A percentile compares a stretch with the other conserved stretches of the same genome.
phyloP scores from a whole-genome alignment of 1,284 basidiomycete species.

The Vanrija humicola region DNA sequence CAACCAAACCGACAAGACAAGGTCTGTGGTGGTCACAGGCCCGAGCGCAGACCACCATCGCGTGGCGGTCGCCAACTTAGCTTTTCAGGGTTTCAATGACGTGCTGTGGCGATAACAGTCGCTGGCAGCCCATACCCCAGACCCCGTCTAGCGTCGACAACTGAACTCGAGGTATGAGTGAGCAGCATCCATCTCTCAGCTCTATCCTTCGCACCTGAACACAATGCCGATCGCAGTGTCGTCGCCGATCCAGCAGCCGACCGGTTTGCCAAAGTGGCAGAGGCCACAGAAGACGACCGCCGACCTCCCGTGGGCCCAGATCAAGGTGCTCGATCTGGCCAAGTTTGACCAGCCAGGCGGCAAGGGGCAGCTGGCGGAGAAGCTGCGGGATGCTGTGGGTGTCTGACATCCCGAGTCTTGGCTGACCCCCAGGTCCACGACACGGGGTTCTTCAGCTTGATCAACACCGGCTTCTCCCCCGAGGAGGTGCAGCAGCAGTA shows the following conservation, averaged over 20 bases:
- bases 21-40: no score
- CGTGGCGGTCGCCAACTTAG: no score
- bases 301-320: conserved; percentile 57
- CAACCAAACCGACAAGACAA: no score
- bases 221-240: conserved; percentile 19
- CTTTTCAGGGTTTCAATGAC: neutral
- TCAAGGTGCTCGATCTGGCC: conserved; percentile 61
- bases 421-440: conserved; percentile 5
- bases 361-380: conserved; percentile 50
- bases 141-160: neutral
- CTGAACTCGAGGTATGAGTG: neutral
- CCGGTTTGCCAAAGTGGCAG: conserved; percentile 24
- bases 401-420: no score
- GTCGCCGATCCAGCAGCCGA: conserved; percentile 1
- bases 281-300: conserved; percentile 25
- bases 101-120: neutral
- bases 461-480: conserved; percentile 25
- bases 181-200: neutral
- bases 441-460: conserved; percentile 31
- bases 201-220: neutral
- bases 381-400: conserved; percentile 6
- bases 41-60: no score
- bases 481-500: conserved; percentile 35
- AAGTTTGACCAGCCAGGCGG: conserved; percentile 54
- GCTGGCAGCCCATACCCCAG: no score